Conservation (phyloP, 805 yeast species). For the Candida vaughaniae region DNA sequence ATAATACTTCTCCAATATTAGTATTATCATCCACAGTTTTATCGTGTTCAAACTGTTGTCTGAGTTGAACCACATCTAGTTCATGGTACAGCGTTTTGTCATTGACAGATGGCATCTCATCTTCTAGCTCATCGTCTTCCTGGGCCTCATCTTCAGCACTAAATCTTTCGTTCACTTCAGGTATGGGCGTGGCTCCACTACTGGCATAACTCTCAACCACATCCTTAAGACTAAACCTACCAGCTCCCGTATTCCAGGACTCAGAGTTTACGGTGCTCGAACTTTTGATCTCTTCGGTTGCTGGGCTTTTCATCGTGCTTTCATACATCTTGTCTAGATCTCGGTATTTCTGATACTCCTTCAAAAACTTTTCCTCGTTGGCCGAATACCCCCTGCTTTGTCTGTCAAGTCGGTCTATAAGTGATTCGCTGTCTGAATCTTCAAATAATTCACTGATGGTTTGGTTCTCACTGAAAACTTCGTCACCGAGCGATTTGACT, state of each 20-base stretch:
- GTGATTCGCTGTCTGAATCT: constrained; percentile 30
- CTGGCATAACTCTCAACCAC: constrained; percentile 16
- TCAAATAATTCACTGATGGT: constrained; percentile 50
- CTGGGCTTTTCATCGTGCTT: constrained; percentile 15
- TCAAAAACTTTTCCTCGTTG: constrained; percentile 31
- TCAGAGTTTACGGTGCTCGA: constrained; percentile 13
- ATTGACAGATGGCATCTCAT: constrained; percentile 9
- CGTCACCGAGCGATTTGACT: constrained; percentile 47
- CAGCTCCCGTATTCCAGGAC: background rate
- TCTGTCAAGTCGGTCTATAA: constrained; percentile 22
- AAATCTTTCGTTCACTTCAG: background rate
- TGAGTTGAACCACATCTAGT: constrained; percentile 25
- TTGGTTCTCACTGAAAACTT: constrained; percentile 49
- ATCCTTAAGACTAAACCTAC: constrained; percentile 17
- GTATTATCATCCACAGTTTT: background rate
- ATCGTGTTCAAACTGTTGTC: constrained; percentile 31
- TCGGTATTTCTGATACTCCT: constrained; percentile 30
- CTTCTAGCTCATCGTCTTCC: constrained; percentile 12
- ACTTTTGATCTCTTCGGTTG: constrained; percentile 13
- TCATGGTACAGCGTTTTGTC: constrained; percentile 18
- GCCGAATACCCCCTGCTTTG: constrained; percentile 20
- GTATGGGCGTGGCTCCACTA: background rate
- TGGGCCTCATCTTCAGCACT: background rate
- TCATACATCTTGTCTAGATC: constrained; percentile 33
- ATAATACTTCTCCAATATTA: constrained; percentile 42